A percentile compares a stretch with the other conserved stretches of the same genome.
Conservation (phyloP, 2,329 filamentous ascomycete species). For the Drechslerella dactyloides region DNA sequence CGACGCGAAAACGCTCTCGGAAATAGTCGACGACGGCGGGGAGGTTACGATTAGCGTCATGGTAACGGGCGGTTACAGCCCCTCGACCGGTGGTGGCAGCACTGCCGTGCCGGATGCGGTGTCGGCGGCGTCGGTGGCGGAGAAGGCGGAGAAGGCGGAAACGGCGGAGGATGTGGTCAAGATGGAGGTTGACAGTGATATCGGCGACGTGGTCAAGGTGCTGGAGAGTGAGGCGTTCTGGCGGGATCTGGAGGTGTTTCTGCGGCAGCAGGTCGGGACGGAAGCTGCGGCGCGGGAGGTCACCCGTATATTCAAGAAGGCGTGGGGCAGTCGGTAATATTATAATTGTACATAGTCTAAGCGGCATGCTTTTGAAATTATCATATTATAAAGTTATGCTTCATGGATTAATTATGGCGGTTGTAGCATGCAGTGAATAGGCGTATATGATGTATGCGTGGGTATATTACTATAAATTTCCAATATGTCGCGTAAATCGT, state of each 20-base stretch:
- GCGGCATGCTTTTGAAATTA: not conserved
- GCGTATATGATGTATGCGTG: not conserved
- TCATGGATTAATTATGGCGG: not conserved
- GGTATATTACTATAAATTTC: constrained; percentile 34
- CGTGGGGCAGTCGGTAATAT: constrained; percentile 67
- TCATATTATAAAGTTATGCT: too few species aligned
- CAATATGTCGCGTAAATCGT: too few species aligned
- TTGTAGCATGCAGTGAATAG: not conserved
- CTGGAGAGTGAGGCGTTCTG: constrained; percentile 79
- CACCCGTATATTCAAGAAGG: constrained; percentile 73
- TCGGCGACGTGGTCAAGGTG: constrained; percentile 57
- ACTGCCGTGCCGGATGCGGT: constrained; percentile 59
- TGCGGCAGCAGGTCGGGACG: constrained; percentile 79
- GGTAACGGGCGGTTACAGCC: constrained; percentile 76
- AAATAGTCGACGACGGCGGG: constrained; percentile 66
- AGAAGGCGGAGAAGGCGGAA: constrained; percentile 58
- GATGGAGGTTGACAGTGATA: constrained; percentile 60
- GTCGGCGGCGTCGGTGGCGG: constrained; percentile 60
- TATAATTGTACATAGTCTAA: not conserved
- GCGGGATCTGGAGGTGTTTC: constrained; percentile 79
- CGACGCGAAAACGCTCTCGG: constrained; percentile 78
- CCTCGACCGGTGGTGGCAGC: constrained; percentile 55
- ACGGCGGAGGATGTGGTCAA: constrained; percentile 64
- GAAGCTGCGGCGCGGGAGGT: constrained; percentile 66
- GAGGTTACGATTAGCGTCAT: constrained; percentile 72